Evolutionary conservation across 257 asterid genomes (phyloP).

Genomic region (Salvia rosmarinus): DNA sequence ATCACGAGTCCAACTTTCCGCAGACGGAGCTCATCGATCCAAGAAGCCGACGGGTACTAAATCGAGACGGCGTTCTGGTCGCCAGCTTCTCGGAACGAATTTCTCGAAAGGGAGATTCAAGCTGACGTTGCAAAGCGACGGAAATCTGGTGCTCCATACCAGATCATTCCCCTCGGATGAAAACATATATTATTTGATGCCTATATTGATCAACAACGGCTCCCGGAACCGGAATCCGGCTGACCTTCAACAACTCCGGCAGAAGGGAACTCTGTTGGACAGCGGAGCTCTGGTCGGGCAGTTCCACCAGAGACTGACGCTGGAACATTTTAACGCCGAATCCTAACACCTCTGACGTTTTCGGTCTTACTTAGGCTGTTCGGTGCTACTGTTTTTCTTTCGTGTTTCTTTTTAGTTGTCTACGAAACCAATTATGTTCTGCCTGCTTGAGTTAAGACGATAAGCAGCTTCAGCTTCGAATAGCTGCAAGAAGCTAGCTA

Average conservation of each 20-base stretch:
- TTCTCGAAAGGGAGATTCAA: slow-evolving; percentile 32
- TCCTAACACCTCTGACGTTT: too few relatives aligned
- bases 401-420: neutral
- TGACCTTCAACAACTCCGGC: slow-evolving; percentile 44
- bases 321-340: too few relatives aligned
- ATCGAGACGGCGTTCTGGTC: neutral
- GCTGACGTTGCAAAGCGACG: slow-evolving; percentile 29
- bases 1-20: slow-evolving; percentile 32
- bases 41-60: slow-evolving; percentile 16
- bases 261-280: slow-evolving; percentile 15
- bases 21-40: slow-evolving; percentile 34
- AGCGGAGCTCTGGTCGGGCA: neutral
- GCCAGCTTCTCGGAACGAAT: slow-evolving; percentile 33
- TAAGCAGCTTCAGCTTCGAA: slow-evolving; percentile 23
- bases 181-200: neutral
- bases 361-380: slow-evolving; percentile 29
- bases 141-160: slow-evolving; percentile 37
- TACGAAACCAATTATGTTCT: neutral
- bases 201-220: slow-evolving; percentile 26
- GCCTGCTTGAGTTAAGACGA: slow-evolving; percentile 11
- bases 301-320: slow-evolving; percentile 33
- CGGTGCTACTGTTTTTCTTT: slow-evolving; percentile 20
- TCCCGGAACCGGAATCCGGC: slow-evolving; percentile 18
- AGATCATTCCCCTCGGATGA: slow-evolving; percentile 31
- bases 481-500: slow-evolving; percentile 34